Conservation (phyloP, 768 basidiomycete genomes). For the Calvatia gigantea region DNA sequence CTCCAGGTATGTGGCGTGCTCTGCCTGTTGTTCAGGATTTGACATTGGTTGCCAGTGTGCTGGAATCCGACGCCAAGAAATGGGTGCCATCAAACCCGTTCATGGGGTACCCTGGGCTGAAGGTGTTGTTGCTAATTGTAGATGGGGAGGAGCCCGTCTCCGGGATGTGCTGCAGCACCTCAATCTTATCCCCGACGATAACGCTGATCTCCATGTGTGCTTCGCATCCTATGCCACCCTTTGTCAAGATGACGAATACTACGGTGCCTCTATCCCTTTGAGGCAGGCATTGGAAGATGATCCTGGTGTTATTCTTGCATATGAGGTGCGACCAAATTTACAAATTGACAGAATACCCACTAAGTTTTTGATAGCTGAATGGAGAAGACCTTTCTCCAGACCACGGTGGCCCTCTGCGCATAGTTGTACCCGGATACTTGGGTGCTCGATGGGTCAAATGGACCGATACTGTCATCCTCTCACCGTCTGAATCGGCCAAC, state of each 20-base stretch:
- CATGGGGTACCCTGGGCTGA: conserved; percentile 62
- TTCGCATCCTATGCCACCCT: conserved; percentile 58
- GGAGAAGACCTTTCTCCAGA: conserved; percentile 51
- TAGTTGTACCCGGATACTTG: conserved; percentile 63
- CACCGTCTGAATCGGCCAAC: conserved; percentile 54
- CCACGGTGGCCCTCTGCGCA: conserved; percentile 65
- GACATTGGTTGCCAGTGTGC: conserved; percentile 41
- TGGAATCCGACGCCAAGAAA: conserved; percentile 64
- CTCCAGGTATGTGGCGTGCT: conserved; percentile 42
- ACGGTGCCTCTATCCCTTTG: conserved; percentile 61
- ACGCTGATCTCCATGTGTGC: conserved; percentile 42
- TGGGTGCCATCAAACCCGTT: conserved; percentile 55
- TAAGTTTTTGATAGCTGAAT: conserved; percentile 54
- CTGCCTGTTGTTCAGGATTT: background rate
- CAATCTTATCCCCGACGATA: conserved; percentile 31
- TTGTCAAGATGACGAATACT: conserved; percentile 60
- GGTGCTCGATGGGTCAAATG: conserved; percentile 80
- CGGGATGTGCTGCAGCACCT: conserved; percentile 50
- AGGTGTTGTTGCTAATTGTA: conserved; percentile 67
- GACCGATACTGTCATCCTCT: conserved; percentile 58
- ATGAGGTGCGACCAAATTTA: conserved; percentile 39
- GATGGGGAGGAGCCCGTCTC: conserved; percentile 61
- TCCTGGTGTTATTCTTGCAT: conserved; percentile 57
- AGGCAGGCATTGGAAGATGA: conserved; percentile 42
- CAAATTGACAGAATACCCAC: background rate